Evolutionary conservation across 805 yeast species (phyloP).

Genomic region (Spencermartinsiella europaea): DNA sequence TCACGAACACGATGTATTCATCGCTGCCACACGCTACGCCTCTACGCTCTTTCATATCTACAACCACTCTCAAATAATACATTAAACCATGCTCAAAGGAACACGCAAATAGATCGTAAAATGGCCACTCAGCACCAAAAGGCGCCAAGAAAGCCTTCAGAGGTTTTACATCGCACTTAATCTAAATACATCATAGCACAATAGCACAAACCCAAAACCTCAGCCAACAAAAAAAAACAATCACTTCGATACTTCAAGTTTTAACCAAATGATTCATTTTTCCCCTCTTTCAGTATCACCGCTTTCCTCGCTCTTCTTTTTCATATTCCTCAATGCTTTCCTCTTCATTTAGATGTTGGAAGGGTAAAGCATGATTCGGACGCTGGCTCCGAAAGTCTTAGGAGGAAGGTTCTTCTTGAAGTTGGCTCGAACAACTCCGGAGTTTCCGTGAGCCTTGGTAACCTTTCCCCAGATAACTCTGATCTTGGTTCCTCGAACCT

Average conservation of each 20-base stretch:
- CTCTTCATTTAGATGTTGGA: constrained; percentile 92
- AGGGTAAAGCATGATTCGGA: constrained; percentile 99
- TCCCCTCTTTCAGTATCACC: background rate
- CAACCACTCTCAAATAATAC: background rate
- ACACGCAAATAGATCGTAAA: background rate
- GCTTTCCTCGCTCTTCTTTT: too few species aligned
- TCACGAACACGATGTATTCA: too few species aligned
- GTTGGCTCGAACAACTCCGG: constrained; percentile 97
- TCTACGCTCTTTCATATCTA: too few species aligned
- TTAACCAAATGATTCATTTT: background rate
- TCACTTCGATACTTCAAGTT: background rate
- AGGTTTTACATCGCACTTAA: background rate
- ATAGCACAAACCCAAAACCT: too few species aligned
- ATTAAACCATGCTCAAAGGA: background rate
- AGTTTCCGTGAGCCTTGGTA: constrained; percentile 98
- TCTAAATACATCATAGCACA: background rate
- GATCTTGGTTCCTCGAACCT: constrained; percentile 97
- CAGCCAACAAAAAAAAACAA: background rate
- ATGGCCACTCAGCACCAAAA: background rate
- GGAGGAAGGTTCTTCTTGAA: constrained; percentile 99
- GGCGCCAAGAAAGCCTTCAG: background rate
- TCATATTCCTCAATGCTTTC: too few species aligned
- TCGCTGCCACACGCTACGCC: too few species aligned
- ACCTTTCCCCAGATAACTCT: constrained; percentile 99
- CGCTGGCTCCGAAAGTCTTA: constrained; percentile 99